Evolutionary conservation across 805 yeast species (phyloP).

Genomic region (Cyberlindnera amylophila): DNA sequence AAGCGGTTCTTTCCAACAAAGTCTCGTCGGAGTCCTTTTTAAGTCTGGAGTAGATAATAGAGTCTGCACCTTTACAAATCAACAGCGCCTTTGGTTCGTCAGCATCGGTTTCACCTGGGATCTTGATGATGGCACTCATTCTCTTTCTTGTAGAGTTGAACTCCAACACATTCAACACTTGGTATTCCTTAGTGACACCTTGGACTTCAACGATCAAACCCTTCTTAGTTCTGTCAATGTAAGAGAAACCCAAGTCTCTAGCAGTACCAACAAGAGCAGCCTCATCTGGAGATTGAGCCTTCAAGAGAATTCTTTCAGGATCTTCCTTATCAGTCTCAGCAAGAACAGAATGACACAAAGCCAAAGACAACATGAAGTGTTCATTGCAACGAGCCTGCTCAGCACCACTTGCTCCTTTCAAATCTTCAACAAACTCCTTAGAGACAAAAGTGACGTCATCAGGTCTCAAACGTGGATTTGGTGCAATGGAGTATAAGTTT

Average conservation of each 20-base stretch:
- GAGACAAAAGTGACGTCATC: slow-evolving; percentile 71
- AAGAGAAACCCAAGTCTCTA: slow-evolving; percentile 69
- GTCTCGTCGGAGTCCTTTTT: slow-evolving; percentile 38
- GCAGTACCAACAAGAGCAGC: slow-evolving; percentile 84
- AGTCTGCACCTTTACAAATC: slow-evolving; percentile 84
- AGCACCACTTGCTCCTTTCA: slow-evolving; percentile 47
- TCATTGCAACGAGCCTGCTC: slow-evolving; percentile 57
- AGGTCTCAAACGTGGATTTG: slow-evolving; percentile 41
- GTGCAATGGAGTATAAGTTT: slow-evolving; percentile 35
- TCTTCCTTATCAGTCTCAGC: slow-evolving; percentile 62
- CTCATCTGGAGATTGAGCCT: slow-evolving; percentile 86
- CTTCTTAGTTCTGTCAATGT: slow-evolving; percentile 59
- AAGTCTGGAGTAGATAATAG: slow-evolving; percentile 68
- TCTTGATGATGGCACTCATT: slow-evolving; percentile 77
- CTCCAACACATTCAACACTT: slow-evolving; percentile 65
- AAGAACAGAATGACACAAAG: slow-evolving; percentile 76
- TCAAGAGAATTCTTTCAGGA: slow-evolving; percentile 51
- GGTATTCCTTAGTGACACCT: slow-evolving; percentile 68
- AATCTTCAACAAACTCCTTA: slow-evolving; percentile 58
- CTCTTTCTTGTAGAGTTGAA: slow-evolving; percentile 84
- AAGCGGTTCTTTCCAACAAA: slow-evolving; percentile 59
- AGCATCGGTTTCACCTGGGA: slow-evolving; percentile 30
- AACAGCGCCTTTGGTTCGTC: slow-evolving; percentile 56
- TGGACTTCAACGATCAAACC: slow-evolving; percentile 67
- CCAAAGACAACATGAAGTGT: slow-evolving; percentile 72